These are phyloP conservation scores for Umbelopsis sp. DNA, from an alignment of 192 early-diverging fungal species.

Conservation along the genomic window DNA sequence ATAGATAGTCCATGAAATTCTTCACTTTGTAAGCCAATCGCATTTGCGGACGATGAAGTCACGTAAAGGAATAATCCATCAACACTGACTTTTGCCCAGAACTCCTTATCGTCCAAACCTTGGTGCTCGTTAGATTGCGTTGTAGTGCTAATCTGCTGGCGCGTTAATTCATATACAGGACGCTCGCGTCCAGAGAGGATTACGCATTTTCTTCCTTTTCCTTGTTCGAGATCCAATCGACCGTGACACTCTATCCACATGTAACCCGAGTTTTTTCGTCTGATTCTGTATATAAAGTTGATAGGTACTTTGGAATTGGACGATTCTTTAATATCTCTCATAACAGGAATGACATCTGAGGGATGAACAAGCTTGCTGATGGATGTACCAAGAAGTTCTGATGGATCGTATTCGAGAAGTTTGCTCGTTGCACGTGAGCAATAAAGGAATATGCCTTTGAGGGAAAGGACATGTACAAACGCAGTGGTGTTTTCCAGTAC, in stretches of 20 bases:
- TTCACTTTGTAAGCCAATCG: constrained; percentile 26
- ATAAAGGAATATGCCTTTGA: constrained; percentile 70
- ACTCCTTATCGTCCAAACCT: constrained; percentile 38
- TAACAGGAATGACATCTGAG: constrained; percentile 64
- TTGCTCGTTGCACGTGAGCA: constrained; percentile 44
- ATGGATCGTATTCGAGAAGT: constrained; percentile 55
- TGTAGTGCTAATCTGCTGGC: constrained; percentile 2
- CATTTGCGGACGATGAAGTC: constrained; percentile 25
- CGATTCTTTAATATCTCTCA: constrained; percentile 63
- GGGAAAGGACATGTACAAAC: constrained; percentile 66
- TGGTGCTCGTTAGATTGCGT: neutral
- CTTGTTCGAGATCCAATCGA: constrained; percentile 62
- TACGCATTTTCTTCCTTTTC: constrained; percentile 70
- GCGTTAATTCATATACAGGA: constrained; percentile 42
- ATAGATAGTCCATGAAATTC: constrained; percentile 39
- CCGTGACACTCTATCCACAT: constrained; percentile 68
- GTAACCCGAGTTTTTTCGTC: constrained; percentile 57
- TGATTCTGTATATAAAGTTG: constrained; percentile 65
- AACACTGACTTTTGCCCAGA: constrained; percentile 62
- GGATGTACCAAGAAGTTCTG: constrained; percentile 60
- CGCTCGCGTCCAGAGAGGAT: constrained; percentile 62
- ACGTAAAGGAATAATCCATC: constrained; percentile 60
- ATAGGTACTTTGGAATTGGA: constrained; percentile 40
- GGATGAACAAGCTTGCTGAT: constrained; percentile 65
- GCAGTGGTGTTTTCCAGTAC: constrained; percentile 58